Base-by-base conservation (phyloP, 306 rosid species). In the Citrullus colocynthis region DNA sequence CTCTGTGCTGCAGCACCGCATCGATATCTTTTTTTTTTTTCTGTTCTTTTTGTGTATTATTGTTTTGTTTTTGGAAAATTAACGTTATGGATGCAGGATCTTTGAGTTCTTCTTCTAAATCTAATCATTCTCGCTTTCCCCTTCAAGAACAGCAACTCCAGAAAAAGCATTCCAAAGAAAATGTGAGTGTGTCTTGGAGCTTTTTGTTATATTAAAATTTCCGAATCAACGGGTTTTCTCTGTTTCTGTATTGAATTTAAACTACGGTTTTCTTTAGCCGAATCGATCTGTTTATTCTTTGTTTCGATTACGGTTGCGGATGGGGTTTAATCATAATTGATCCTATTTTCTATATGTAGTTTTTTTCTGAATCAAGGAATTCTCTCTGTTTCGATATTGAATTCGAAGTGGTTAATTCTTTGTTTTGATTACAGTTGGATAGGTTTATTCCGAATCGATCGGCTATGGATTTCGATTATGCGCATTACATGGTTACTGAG, bases 391-490 rank as follows among this genome's bases (percentile, higher is more conserved):
- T 54, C 9, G 58, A 54, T 54, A 5, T 8, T 17, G 57, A 54
- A 54, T 21, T 48, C 0, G 58, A 24, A 24, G 2, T 15, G 11
- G 6, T 10, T 44, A 3, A 0, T 49, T 73, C 6, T 73, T 51
- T 54, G 18, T 10, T 16, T 24, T 2, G 20, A 30, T 21, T 49
- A 21, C 85, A 85, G 88, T 83, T 83, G 84, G 91, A 88, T 44
- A 85, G 88, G 74, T 88, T 88, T 59, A 88, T 88, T 4, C 88
- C 91, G 0, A 88, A 86, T 45, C 77, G 91, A 21, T 84, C 88
- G 1, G 86, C 91, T 2, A 78, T 88, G 88, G 91, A 89, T 52
- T 82, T 89, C 61, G 82, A 73, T 39, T 85, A 73, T 45, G 88
- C 90, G 3, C 86, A 86, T 66, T 82, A 82, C 69, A 88, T 89